Evolutionary conservation across 1,139 yeast genomes (phyloP), one percentile per base, ranked within the genome.

Genomic region (Yamadazyma triangularis): DNA sequence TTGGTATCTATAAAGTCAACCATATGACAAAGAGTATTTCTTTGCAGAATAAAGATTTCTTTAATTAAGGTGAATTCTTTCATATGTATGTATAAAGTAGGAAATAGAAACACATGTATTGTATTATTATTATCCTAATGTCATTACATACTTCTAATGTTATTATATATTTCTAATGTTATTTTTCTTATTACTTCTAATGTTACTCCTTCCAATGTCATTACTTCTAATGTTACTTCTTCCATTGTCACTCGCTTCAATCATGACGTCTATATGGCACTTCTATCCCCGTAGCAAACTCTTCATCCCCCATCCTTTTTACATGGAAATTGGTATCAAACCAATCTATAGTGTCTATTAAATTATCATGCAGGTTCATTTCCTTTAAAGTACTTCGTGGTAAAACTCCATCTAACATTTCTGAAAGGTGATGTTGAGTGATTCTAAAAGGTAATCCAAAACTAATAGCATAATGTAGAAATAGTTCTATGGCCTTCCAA

Each of bases 1-100:
- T 93, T 26, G 99, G 99, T 10, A 88, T 93, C 39, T 93, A 89
- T 65, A 93, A 93, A 58, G 91, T 85, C 36, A 78, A 83, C 48
- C 89, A 91, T 59, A 87, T 77, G 89, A 88, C 97, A 4, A 73
- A 71, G 53, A 84, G 95, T 51, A 82, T 87, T 23, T 78, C 95
- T 3, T 53, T 87, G 30, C 74, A 79, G 45, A 87, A 87, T 51
- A 68, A 66, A 41, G 86, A 79, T 39, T 59, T 60, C 35, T 43
- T 51, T 18, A 18, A 18, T 18, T 18, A 18, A 18, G n/a, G n/a
- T n/a, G n/a, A n/a, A n/a, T n/a, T n/a, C n/a, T n/a, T n/a, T n/a
- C n/a, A n/a, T n/a, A n/a, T n/a, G n/a, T n/a, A n/a, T n/a, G n/a
- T n/a, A n/a, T n/a, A n/a, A n/a, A n/a, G n/a, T n/a, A n/a, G n/a